These are phyloP conservation scores for Paramyrothecium sp. DNA, from an alignment of 2,329 filamentous ascomycete species.

Conservation along the genomic window DNA sequence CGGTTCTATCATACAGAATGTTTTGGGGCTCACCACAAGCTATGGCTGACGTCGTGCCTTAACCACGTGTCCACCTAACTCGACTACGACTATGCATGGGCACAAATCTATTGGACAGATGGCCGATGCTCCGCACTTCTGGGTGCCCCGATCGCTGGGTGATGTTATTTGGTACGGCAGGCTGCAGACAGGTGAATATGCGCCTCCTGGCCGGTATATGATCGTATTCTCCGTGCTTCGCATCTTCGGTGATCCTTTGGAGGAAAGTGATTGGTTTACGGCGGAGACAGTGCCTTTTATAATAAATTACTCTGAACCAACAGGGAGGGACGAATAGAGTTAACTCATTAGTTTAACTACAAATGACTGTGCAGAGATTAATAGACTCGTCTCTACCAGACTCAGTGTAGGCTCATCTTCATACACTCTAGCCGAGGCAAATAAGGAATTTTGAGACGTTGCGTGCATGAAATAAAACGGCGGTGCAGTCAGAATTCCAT, in stretches of 20 bases:
- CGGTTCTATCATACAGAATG: background rate
- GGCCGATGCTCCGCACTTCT: background rate
- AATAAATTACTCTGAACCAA: background rate
- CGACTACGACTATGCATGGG: background rate
- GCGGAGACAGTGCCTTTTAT: background rate
- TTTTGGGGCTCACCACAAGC: background rate
- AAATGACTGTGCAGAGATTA: too few relatives aligned
- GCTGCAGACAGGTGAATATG: conserved; percentile 37
- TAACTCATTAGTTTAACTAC: too few relatives aligned
- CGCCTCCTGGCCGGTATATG: conserved; percentile 40
- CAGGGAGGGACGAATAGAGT: too few relatives aligned
- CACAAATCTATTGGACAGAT: background rate
- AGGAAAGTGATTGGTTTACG: conserved; percentile 36
- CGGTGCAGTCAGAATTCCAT: too few relatives aligned
- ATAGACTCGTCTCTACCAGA: too few relatives aligned
- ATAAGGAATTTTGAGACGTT: too few relatives aligned
- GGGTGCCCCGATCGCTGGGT: background rate
- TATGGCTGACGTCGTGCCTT: background rate
- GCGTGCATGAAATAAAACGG: too few relatives aligned
- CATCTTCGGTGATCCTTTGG: conserved; percentile 38
- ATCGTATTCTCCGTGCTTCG: conserved; percentile 39
- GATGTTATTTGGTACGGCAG: conserved; percentile 35
- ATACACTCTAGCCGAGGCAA: too few relatives aligned
- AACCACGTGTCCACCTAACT: background rate
- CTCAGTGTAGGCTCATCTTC: too few relatives aligned